A percentile compares a stretch with the other conserved stretches of the same genome.
Evolutionary conservation across 805 yeast species (phyloP).

Genomic region (Cyberlindnera subsufficiens): DNA sequence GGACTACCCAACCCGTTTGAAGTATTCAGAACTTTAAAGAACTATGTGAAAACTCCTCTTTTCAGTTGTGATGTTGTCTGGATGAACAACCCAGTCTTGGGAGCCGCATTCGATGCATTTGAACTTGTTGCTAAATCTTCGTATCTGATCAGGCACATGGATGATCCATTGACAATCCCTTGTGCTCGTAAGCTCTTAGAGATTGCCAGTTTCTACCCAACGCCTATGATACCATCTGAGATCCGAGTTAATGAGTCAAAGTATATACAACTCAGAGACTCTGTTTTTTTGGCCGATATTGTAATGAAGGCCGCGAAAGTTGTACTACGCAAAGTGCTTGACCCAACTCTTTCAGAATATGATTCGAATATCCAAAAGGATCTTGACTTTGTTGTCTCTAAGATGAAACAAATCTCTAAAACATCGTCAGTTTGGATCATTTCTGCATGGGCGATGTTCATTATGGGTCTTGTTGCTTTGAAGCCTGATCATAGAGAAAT

Average conservation of each 20-base stretch:
- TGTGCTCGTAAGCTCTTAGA: conserved; percentile 14
- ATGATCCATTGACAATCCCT: conserved; percentile 4
- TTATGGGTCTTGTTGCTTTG: conserved; percentile 12
- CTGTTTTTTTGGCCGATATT: conserved; percentile 15
- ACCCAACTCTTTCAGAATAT: conserved; percentile 1
- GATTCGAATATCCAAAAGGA: conserved; percentile 11
- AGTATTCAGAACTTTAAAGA: conserved; percentile 29
- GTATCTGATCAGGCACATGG: conserved; percentile 20
- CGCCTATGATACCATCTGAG: conserved; percentile 17
- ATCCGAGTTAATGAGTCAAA: conserved; percentile 6
- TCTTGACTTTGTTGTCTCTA: conserved; percentile 1
- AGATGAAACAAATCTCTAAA: conserved; percentile 6
- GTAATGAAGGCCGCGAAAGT: conserved; percentile 16
- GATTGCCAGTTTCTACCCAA: conserved; percentile 12
- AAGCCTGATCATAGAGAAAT: conserved; percentile 6
- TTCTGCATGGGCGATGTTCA: conserved; percentile 13
- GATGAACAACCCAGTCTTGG: conserved; percentile 38
- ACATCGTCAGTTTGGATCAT: conserved; percentile 8
- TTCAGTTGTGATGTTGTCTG: conserved; percentile 32
- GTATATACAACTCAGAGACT: conserved; percentile 12
- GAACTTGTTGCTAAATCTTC: conserved; percentile 32
- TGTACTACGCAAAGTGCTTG: conserved; percentile 12
- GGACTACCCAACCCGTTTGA: conserved; percentile 38
- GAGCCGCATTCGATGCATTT: conserved; percentile 30
- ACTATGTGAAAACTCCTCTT: conserved; percentile 29